Evolutionary conservation across 495 filamentous ascomycete species (phyloP), one percentile per base, ranked within the genome.

Genomic region (Penicillium coffeae): DNA sequence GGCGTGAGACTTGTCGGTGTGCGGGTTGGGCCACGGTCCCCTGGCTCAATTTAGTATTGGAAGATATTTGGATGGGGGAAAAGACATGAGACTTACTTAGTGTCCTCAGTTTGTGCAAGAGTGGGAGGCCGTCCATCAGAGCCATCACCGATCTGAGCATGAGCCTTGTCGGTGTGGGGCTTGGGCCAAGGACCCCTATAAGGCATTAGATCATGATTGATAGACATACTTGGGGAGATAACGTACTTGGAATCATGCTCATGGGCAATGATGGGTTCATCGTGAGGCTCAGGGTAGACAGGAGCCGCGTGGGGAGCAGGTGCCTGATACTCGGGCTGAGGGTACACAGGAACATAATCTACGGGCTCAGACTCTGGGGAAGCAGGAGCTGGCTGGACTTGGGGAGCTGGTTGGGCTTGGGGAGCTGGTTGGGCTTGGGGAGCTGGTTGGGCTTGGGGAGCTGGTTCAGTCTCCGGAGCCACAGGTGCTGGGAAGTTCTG

Each of bases 201-300:
- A 30, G 10, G 10, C 25, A 5, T 30, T 30, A 30, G 25, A 30
- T 30, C 25, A 30, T 30, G 10, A 30, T 10, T 30, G 25, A 30
- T 4, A 30, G 4, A 30, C 10, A 4, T 30, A 4, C 4, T 30
- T 5, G 10, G 25, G 10, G 10, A 30, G 10, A 30, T 5, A 30
- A 10, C 25, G 4, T 30, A 30, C 25, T 39, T 32, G 34, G 44
- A 47, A 13, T 52, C 54, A 5, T 47, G 25, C 46, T 46, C 16
- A 2, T 45, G 42, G 10, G 47, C 54, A 14, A 43, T 45, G 21
- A 50, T 37, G 12, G 54, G 49, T 37, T 48, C 41, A 21, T 45
- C 35, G 13, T 49, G n/a, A 5, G 60, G 59, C 22, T 61, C 47
- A 21, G 43, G 47, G 21, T 36, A 56, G n/a, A 21, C 14, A 8